Conservation (phyloP, 495 filamentous ascomycete species). For the Penicillium bialowiezense region DNA sequence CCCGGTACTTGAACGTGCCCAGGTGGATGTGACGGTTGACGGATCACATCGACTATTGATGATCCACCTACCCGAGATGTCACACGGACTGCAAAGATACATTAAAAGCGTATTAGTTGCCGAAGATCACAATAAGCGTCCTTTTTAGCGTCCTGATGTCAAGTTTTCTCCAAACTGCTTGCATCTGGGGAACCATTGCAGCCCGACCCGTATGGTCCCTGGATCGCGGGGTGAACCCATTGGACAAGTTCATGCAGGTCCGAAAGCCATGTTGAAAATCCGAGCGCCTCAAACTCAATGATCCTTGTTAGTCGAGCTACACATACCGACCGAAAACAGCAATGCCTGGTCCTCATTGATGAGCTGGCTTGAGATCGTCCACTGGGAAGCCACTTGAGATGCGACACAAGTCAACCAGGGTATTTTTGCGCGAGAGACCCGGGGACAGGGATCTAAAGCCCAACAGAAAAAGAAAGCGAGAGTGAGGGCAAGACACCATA, state of each 20-base stretch:
- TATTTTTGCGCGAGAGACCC: neutral
- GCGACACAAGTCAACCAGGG: neutral
- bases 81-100: neutral
- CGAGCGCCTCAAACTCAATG: neutral
- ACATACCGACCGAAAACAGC: constrained; percentile 1
- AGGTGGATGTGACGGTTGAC: neutral
- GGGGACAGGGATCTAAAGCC: no score
- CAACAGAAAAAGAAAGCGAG: no score
- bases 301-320: neutral
- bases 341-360: constrained; percentile 1
- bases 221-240: neutral
- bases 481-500: no score
- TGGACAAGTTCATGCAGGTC: neutral
- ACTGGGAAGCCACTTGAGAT: neutral
- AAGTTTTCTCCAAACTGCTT: neutral
- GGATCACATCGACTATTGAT: no score
- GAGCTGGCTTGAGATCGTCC: neutral
- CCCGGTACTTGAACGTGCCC: no score
- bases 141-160: neutral
- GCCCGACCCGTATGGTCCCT: neutral
- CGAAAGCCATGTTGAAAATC: no score
- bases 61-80: no score
- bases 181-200: neutral
- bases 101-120: neutral
- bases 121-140: neutral